Conservation (phyloP, 306 rosid species). For the Arachis stenosperma region DNA sequence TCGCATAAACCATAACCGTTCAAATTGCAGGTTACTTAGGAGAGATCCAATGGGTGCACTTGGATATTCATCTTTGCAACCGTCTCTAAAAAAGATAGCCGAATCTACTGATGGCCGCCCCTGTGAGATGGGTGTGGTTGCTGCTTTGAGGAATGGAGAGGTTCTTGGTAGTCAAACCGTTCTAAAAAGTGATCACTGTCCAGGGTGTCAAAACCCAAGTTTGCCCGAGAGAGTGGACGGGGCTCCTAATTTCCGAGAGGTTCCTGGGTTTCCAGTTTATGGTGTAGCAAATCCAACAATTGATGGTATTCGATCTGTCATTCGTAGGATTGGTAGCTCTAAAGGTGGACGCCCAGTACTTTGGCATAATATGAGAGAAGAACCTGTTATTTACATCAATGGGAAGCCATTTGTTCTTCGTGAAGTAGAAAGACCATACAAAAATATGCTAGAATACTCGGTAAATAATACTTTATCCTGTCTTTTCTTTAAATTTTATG, state of each 20-base stretch:
- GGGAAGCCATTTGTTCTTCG: constrained; percentile 96
- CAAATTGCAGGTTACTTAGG: constrained; percentile 69
- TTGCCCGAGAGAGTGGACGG: constrained; percentile 86
- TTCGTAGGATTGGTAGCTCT: constrained; percentile 68
- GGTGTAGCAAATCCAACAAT: constrained; percentile 96
- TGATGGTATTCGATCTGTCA: constrained; percentile 84
- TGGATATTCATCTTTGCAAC: constrained; percentile 75
- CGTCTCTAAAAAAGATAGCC: constrained; percentile 67
- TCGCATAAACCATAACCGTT: constrained; percentile 24
- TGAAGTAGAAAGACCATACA: constrained; percentile 91
- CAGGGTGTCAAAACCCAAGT: constrained; percentile 75
- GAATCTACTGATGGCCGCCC: constrained; percentile 83
- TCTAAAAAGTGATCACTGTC: constrained; percentile 88
- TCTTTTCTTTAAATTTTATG: constrained; percentile 12
- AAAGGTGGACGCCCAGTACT: constrained; percentile 70
- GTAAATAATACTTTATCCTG: constrained; percentile 47
- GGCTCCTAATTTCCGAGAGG: constrained; percentile 91
- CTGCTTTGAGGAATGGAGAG: constrained; percentile 85
- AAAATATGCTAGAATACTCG: constrained; percentile 91
- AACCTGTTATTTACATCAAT: constrained; percentile 90
- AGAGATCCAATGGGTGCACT: constrained; percentile 98
- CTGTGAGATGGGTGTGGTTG: constrained; percentile 84
- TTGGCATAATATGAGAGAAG: constrained; percentile 98
- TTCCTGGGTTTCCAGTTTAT: constrained; percentile 93
- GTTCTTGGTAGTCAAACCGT: constrained; percentile 95